Percentiles rank a stretch among this genome's conserved stretches.
Evolutionary conservation across 179 eudicot species (phyloP).

Genomic region (Spinacia oleracea): DNA sequence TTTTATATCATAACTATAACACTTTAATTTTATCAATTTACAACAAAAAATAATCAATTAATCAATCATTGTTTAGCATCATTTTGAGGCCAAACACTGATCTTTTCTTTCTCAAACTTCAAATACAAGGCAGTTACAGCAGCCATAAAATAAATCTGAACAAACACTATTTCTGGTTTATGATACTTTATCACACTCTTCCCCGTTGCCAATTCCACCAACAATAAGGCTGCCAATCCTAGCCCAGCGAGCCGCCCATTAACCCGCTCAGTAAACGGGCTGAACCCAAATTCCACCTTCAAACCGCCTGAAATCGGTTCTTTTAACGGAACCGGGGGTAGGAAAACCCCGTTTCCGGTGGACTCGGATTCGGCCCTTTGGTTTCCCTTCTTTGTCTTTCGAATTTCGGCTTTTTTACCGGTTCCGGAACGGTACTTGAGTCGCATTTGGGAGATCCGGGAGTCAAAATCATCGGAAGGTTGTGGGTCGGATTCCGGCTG

Average conservation of each 20-base stretch:
- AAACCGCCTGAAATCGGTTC: constrained; percentile 66
- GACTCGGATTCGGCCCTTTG: constrained; percentile 27
- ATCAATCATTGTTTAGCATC: background rate
- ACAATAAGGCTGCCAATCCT: constrained; percentile 62
- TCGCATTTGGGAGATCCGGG: constrained; percentile 60
- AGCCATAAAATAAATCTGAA: constrained; percentile 81
- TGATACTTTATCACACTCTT: constrained; percentile 72
- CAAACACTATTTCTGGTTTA: constrained; percentile 61
- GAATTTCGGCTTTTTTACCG: constrained; percentile 78
- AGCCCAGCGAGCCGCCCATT: constrained; percentile 74
- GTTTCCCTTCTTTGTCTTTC: constrained; percentile 46
- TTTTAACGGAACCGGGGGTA: constrained; percentile 73
- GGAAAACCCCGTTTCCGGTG: constrained; percentile 38
- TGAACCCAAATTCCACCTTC: constrained; percentile 91
- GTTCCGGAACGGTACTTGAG: constrained; percentile 61
- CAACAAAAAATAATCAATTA: background rate
- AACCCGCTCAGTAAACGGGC: constrained; percentile 67
- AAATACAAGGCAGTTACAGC: constrained; percentile 61
- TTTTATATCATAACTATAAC: too few relatives aligned
- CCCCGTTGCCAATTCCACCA: constrained; percentile 90
- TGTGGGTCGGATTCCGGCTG: constrained; percentile 31
- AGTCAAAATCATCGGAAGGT: constrained; percentile 48
- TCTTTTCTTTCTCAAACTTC: constrained; percentile 82
- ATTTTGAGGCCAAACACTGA: constrained; percentile 72
- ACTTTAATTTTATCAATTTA: too few relatives aligned